phyloP scores from a whole-genome alignment of 1,139 yeast genomes.

The Magnusiomyces suaveolens region DNA sequence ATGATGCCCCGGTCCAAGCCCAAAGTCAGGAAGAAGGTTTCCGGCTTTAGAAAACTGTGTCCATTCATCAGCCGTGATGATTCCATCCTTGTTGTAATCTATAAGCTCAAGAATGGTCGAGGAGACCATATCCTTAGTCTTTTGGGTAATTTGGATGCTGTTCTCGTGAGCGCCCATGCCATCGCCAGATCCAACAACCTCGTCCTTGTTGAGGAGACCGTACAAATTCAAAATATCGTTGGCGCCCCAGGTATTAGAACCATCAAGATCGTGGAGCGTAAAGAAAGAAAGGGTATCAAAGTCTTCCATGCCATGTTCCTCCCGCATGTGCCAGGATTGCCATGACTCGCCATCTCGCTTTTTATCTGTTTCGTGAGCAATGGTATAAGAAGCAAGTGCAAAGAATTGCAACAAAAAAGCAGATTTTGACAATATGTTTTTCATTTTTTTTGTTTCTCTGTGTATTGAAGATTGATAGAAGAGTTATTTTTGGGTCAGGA shows the following conservation, averaged over 20 bases:
- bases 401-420: background rate
- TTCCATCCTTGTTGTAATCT: slow-evolving; percentile 60
- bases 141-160: slow-evolving; percentile 48
- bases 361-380: slow-evolving; percentile 2
- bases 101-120: slow-evolving; percentile 47
- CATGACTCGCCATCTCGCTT: slow-evolving; percentile 23
- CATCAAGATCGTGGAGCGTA: slow-evolving; percentile 64
- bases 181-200: slow-evolving; percentile 74
- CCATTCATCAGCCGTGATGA: slow-evolving; percentile 63
- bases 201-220: slow-evolving; percentile 59
- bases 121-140: slow-evolving; percentile 48
- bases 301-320: slow-evolving; percentile 69
- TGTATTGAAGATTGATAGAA: no score
- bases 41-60: slow-evolving; percentile 50
- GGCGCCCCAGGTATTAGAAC: slow-evolving; percentile 33
- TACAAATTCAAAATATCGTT: slow-evolving; percentile 69
- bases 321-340: slow-evolving; percentile 63
- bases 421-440: background rate
- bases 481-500: no score
- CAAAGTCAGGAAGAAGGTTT: slow-evolving; percentile 79
- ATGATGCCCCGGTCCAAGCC: slow-evolving; percentile 95
- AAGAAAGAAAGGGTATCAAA: slow-evolving; percentile 76
- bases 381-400: background rate
- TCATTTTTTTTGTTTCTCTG: background rate
- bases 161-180: slow-evolving; percentile 77